Percentiles rank a stretch among this genome's conserved stretches.
phyloP scores from a whole-genome alignment of 768 basidiomycete genomes.

The Pleurotus platypus region DNA sequence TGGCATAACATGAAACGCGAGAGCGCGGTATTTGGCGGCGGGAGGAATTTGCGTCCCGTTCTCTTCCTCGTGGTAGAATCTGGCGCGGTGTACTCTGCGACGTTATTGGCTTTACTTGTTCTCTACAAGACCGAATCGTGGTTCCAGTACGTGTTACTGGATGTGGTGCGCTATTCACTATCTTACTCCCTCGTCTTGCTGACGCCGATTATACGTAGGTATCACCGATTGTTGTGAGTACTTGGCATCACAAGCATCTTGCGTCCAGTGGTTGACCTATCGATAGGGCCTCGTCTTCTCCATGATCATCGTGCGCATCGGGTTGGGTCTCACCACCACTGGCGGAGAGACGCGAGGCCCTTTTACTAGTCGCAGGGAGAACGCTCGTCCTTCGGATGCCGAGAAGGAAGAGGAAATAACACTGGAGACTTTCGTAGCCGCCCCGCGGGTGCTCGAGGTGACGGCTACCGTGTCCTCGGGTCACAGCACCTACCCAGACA shows the following conservation, averaged over 20 bases:
- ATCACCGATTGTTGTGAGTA: slow-evolving; percentile 20
- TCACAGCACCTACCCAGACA: background rate
- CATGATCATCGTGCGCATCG: slow-evolving; percentile 36
- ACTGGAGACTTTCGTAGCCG: background rate
- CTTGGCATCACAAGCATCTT: background rate
- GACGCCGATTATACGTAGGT: slow-evolving; percentile 9
- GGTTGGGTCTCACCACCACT: slow-evolving; percentile 25
- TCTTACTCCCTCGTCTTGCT: too few species aligned
- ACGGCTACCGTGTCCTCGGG: background rate
- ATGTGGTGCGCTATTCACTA: slow-evolving; percentile 21
- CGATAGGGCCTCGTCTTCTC: slow-evolving; percentile 32
- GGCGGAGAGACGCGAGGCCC: slow-evolving; percentile 6
- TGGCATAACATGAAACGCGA: slow-evolving; percentile 26
- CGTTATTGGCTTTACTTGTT: slow-evolving; percentile 27
- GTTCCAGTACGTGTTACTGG: slow-evolving; percentile 33
- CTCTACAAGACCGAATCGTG: slow-evolving; percentile 28
- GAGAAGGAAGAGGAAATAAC: background rate
- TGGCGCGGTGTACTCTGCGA: slow-evolving; percentile 31
- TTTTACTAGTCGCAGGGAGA: background rate
- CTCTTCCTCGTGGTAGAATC: slow-evolving; percentile 33
- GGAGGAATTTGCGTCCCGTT: slow-evolving; percentile 23
- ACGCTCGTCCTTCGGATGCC: background rate
- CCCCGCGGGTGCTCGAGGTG: background rate
- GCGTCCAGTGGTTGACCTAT: background rate
- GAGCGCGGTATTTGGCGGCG: slow-evolving; percentile 17